These are phyloP conservation scores for Leccinum pachyderme DNA, from an alignment of 1,284 basidiomycete genomes.

Conservation along the genomic window DNA sequence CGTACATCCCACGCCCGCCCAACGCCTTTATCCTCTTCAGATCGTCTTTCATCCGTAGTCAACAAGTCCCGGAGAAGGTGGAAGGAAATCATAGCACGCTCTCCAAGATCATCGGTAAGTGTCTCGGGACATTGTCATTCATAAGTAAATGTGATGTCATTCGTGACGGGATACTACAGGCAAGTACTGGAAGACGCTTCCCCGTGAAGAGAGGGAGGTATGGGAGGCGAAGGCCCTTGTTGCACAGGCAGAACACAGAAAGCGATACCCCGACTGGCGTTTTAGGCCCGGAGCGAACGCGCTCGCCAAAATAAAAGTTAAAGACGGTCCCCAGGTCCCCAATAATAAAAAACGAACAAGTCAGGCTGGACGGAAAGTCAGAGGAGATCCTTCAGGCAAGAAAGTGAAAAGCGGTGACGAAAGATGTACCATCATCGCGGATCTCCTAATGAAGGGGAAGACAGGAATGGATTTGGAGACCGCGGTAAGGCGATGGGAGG, in stretches of 20 bases:
- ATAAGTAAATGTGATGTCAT: constrained; percentile 1
- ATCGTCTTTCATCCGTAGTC: constrained; percentile 80
- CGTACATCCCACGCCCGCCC: constrained; percentile 85
- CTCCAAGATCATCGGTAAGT: constrained; percentile 56
- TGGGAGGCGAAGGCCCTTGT: constrained; percentile 76
- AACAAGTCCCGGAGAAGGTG: constrained; percentile 73
- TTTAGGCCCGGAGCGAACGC: constrained; percentile 64
- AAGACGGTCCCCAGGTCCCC: constrained; percentile 29
- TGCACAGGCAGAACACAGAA: constrained; percentile 76
- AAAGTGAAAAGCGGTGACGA: constrained; percentile 33
- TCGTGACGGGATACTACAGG: constrained; percentile 33
- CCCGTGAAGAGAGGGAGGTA: constrained; percentile 58
- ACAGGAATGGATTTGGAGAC: constrained; percentile 46
- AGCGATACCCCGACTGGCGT: constrained; percentile 74
- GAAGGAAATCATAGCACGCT: constrained; percentile 79
- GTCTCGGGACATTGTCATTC: not conserved
- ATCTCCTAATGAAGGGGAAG: constrained; percentile 50
- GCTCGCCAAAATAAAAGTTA: constrained; percentile 48
- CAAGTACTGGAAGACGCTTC: constrained; percentile 60
- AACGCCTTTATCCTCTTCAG: constrained; percentile 96
- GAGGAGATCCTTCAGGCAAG: constrained; percentile 24
- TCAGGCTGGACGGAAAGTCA: constrained; percentile 39
- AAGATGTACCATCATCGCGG: constrained; percentile 47
- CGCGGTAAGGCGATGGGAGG: constrained; percentile 45
- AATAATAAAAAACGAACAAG: constrained; percentile 39